Evolutionary conservation across 2,329 filamentous ascomycete species (phyloP).

Genomic region (Cytospora piceicola): DNA sequence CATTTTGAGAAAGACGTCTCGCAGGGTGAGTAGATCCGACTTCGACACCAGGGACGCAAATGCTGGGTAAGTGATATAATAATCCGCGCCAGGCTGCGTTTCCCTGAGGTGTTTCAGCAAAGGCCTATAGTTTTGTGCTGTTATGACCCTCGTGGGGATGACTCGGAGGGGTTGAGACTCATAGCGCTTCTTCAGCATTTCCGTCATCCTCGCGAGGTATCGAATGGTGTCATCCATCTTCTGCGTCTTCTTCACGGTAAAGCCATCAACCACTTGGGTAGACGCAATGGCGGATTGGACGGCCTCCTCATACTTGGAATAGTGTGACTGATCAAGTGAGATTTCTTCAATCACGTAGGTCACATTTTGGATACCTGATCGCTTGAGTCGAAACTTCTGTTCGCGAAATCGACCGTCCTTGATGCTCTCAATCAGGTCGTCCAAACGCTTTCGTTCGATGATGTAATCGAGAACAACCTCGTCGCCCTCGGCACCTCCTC

Average conservation of each 20-base stretch:
- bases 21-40: slow-evolving; percentile 71
- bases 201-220: slow-evolving; percentile 75
- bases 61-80: slow-evolving; percentile 70
- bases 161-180: slow-evolving; percentile 60
- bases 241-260: slow-evolving; percentile 75
- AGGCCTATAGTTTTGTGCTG: slow-evolving; percentile 67
- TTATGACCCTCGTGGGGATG: slow-evolving; percentile 68
- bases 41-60: slow-evolving; percentile 77
- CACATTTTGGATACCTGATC: slow-evolving; percentile 74
- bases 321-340: slow-evolving; percentile 57
- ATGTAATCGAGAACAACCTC: slow-evolving; percentile 81
- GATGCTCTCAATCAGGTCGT: slow-evolving; percentile 79
- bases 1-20: slow-evolving; percentile 82
- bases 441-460: slow-evolving; percentile 77
- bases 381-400: slow-evolving; percentile 78
- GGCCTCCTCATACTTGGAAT: slow-evolving; percentile 64
- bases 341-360: slow-evolving; percentile 81
- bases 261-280: slow-evolving; percentile 78
- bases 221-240: slow-evolving; percentile 78
- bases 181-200: slow-evolving; percentile 68
- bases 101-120: slow-evolving; percentile 62
- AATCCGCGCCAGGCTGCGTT: slow-evolving; percentile 53
- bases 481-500: slow-evolving; percentile 63
- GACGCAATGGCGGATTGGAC: slow-evolving; percentile 75
- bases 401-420: slow-evolving; percentile 83